These are phyloP conservation scores for Podospora appendiculata DNA, from an alignment of 495 filamentous ascomycete species.

Conservation along the genomic window DNA sequence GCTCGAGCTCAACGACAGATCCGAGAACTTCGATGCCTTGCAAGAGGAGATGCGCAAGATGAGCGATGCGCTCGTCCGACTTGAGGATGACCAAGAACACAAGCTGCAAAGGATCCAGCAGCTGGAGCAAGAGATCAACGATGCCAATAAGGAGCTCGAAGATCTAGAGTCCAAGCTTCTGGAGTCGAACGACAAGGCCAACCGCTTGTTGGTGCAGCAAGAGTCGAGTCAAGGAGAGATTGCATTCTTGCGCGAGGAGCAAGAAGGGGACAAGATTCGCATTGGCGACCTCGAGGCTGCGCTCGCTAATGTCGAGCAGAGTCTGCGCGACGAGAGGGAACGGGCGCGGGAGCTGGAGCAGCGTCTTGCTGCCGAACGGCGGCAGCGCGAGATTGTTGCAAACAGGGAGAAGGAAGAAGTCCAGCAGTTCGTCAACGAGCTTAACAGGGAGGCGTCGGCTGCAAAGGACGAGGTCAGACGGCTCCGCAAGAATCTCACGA, in stretches of 20 bases:
- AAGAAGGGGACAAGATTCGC: slow-evolving; percentile 95
- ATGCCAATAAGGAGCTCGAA: slow-evolving; percentile 70
- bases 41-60: slow-evolving; percentile 88
- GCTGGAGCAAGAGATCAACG: slow-evolving; percentile 65
- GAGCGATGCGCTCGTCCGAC: slow-evolving; percentile 70
- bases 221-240: slow-evolving; percentile 92
- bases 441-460: slow-evolving; percentile 70
- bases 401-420: slow-evolving; percentile 81
- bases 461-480: slow-evolving; percentile 82
- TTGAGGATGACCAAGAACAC: slow-evolving; percentile 79
- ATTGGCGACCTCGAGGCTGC: slow-evolving; percentile 86
- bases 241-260: slow-evolving; percentile 90
- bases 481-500: slow-evolving; percentile 71
- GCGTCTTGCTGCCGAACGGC: slow-evolving; percentile 66
- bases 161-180: slow-evolving; percentile 65
- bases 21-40: slow-evolving; percentile 75
- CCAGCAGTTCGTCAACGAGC: slow-evolving; percentile 65
- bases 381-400: slow-evolving; percentile 79
- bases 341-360: slow-evolving; percentile 70
- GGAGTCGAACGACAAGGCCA: slow-evolving; percentile 76
- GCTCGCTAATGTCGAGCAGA: slow-evolving; percentile 63
- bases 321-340: slow-evolving; percentile 73
- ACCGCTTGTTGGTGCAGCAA: slow-evolving; percentile 78
- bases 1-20: slow-evolving; percentile 59
- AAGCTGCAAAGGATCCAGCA: slow-evolving; percentile 56